phyloP scores from a whole-genome alignment of 169 alveolate species.

The Cryptosporidium sp. region DNA sequence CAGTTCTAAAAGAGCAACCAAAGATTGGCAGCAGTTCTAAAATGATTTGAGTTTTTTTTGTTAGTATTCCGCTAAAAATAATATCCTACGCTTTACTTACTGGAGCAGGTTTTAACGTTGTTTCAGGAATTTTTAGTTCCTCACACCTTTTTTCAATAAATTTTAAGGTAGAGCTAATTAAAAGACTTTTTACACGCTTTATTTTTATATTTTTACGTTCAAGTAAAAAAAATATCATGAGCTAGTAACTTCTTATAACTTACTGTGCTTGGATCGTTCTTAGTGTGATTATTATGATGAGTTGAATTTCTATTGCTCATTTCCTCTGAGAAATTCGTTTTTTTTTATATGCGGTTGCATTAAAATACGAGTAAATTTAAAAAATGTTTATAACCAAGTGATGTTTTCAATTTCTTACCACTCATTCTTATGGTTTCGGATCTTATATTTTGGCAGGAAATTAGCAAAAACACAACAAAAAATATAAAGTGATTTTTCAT shows the following conservation, averaged over 20 bases:
- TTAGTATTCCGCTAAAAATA: neutral
- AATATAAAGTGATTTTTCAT: neutral
- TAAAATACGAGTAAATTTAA: neutral
- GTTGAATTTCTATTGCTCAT: neutral
- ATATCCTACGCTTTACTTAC: conserved; percentile 10
- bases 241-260: neutral
- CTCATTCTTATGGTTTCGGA: neutral
- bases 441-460: neutral
- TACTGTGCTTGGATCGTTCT: neutral
- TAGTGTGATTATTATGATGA: neutral
- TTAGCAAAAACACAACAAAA: neutral
- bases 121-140: conserved; percentile 31
- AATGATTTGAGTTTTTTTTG: neutral
- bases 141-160: conserved; percentile 49
- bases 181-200: conserved; percentile 25
- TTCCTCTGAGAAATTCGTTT: neutral
- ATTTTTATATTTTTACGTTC: neutral
- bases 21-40: conserved; percentile 62
- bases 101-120: conserved; percentile 25
- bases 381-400: neutral
- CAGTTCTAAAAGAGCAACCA: conserved; percentile 25
- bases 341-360: neutral
- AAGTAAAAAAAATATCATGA: neutral
- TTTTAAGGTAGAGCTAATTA: conserved; percentile 27
- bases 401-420: conserved; percentile 8